Conservation (phyloP, 2,329 filamentous ascomycete species). For the Lachnum nothofagi region DNA sequence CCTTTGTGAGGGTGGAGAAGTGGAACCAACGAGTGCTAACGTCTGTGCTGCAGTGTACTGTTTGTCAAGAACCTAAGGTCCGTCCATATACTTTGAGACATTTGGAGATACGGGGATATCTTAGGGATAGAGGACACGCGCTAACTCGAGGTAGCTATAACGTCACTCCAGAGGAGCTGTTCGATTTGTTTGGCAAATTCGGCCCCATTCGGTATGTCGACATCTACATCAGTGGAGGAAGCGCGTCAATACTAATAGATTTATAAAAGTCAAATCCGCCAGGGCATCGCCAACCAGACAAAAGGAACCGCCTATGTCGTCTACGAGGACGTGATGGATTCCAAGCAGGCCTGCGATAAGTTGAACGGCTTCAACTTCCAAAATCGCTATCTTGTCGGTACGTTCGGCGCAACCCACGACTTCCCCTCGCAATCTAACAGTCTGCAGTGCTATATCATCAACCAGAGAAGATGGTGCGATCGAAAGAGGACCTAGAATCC, state of each 20-base stretch:
- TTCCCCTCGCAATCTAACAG: slow-evolving; percentile 12
- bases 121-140: slow-evolving; percentile 52
- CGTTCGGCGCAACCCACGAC: slow-evolving; percentile 35
- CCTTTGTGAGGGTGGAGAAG: slow-evolving; percentile 1
- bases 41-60: slow-evolving; percentile 67
- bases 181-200: slow-evolving; percentile 98
- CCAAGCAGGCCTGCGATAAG: slow-evolving; percentile 98
- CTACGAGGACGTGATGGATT: slow-evolving; percentile 98
- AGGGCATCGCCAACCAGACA: slow-evolving; percentile 93
- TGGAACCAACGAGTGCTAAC: slow-evolving; percentile 25
- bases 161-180: slow-evolving; percentile 95
- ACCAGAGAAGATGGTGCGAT: slow-evolving; percentile 73
- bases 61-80: slow-evolving; percentile 99
- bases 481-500: slow-evolving; percentile 88
- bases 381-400: slow-evolving; percentile 97
- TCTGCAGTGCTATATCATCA: slow-evolving; percentile 65
- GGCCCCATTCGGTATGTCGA: slow-evolving; percentile 75
- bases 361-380: slow-evolving; percentile 99
- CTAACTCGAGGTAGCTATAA: slow-evolving; percentile 67
- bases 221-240: slow-evolving; percentile 3
- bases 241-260: slow-evolving; percentile 14
- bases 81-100: slow-evolving; percentile 31
- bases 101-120: slow-evolving; percentile 51
- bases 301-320: slow-evolving; percentile 99
- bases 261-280: slow-evolving; percentile 78